Conservation (phyloP, 1,284 basidiomycete genomes). For the Ustilago crameri region DNA sequence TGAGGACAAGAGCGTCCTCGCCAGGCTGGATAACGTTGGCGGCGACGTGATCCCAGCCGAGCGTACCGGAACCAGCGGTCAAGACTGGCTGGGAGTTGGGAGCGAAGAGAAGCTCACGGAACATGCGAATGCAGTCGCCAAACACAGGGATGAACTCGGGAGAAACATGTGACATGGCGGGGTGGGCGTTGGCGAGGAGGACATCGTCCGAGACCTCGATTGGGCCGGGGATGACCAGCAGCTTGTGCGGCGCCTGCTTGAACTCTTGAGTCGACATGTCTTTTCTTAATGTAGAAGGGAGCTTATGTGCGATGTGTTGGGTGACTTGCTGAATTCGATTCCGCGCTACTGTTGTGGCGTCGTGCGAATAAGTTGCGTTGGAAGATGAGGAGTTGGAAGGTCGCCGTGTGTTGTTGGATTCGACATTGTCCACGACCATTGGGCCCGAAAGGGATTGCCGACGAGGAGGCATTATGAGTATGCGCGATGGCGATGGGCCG, state of each 20-base stretch:
- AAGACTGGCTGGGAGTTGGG: conserved; percentile 75
- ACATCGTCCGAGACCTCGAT: conserved; percentile 85
- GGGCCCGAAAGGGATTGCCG: conserved; percentile 45
- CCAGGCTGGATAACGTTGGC: conserved; percentile 82
- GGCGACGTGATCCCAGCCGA: conserved; percentile 78
- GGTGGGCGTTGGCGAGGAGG: conserved; percentile 64
- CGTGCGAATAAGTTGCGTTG: conserved; percentile 3
- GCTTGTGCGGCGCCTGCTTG: conserved; percentile 64
- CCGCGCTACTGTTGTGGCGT: conserved; percentile 26
- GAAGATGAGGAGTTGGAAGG: conserved; percentile 29
- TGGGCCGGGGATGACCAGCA: conserved; percentile 78
- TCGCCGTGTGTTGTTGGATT: conserved; percentile 18
- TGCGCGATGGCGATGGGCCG: not conserved
- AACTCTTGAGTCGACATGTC: conserved; percentile 51
- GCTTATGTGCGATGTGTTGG: conserved; percentile 35
- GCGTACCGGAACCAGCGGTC: conserved; percentile 90
- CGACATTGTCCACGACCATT: conserved; percentile 22
- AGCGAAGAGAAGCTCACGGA: conserved; percentile 74
- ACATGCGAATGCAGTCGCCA: conserved; percentile 88
- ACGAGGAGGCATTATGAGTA: conserved; percentile 20
- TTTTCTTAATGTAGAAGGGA: conserved; percentile 47
- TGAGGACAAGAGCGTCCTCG: conserved; percentile 82
- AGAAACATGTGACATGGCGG: conserved; percentile 78
- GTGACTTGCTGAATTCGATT: conserved; percentile 43
- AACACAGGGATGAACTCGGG: conserved; percentile 90